These are phyloP conservation scores for Cercospora zeae-maydis DNA, from an alignment of 2,329 filamentous ascomycete species.

Conservation along the genomic window DNA sequence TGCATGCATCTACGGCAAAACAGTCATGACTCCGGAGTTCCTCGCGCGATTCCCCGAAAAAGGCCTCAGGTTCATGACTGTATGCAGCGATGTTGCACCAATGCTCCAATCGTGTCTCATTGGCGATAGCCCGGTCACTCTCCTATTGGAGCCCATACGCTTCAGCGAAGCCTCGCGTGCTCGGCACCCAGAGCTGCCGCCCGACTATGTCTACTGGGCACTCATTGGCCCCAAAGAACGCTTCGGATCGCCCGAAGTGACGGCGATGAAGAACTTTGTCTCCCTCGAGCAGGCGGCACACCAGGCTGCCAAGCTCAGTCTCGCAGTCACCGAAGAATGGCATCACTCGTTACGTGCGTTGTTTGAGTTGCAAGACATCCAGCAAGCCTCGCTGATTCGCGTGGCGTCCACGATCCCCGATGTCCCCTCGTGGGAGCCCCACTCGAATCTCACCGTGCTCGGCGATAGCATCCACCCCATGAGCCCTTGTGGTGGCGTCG, in stretches of 20 bases:
- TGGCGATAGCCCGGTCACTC: constrained; percentile 23
- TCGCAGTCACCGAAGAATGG: constrained; percentile 24
- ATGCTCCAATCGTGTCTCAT: constrained; percentile 26
- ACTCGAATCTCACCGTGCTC: constrained; percentile 40
- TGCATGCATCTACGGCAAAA: constrained; percentile 29
- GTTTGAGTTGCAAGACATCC: constrained; percentile 24
- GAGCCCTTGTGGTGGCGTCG: constrained; percentile 47
- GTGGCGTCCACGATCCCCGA: constrained; percentile 36
- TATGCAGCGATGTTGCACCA: constrained; percentile 18
- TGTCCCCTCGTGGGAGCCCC: constrained; percentile 36
- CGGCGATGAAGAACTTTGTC: constrained; percentile 5
- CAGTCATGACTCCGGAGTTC: constrained; percentile 22
- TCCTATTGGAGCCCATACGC: constrained; percentile 25
- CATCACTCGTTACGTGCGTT: constrained; percentile 21
- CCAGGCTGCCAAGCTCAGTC: constrained; percentile 18
- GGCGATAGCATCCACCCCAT: constrained; percentile 48
- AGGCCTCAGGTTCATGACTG: constrained; percentile 25
- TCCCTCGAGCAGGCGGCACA: constrained; percentile 6
- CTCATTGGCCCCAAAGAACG: constrained; percentile 25
- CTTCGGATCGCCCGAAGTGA: constrained; percentile 12
- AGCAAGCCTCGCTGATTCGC: constrained; percentile 35
- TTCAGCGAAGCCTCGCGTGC: constrained; percentile 19
- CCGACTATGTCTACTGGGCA: constrained; percentile 27
- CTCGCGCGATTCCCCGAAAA: constrained; percentile 18
- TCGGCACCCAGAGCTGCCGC: constrained; percentile 16